phyloP scores from a whole-genome alignment of 352 stramenopile species.

The Peronospora tabacina region DNA sequence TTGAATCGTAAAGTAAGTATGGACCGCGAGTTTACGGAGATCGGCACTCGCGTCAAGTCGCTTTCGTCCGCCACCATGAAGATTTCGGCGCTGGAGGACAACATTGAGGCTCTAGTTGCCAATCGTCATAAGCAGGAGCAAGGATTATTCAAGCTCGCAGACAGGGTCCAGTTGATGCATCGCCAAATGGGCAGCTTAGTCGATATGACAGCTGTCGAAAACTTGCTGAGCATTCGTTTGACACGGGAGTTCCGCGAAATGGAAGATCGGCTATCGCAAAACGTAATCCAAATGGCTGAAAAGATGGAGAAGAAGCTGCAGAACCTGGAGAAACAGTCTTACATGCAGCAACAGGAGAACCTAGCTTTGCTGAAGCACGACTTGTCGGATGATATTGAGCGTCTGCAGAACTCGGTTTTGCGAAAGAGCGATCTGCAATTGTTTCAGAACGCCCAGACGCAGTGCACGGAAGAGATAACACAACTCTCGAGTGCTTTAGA shows the following conservation, averaged over 20 bases:
- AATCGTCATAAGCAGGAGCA: constrained; percentile 49
- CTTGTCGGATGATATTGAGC: constrained; percentile 50
- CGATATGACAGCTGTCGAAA: constrained; percentile 62
- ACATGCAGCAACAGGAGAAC: constrained; percentile 45
- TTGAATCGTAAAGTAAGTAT: constrained; percentile 54
- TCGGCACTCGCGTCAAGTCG: constrained; percentile 49
- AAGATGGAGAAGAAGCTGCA: constrained; percentile 67
- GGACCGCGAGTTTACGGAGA: constrained; percentile 54
- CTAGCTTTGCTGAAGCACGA: constrained; percentile 48
- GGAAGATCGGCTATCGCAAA: constrained; percentile 53
- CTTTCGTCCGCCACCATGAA: constrained; percentile 49
- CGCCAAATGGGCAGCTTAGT: constrained; percentile 42
- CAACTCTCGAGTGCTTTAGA: constrained; percentile 50
- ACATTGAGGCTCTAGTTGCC: constrained; percentile 43
- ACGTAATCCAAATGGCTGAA: constrained; percentile 46
- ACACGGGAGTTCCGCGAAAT: constrained; percentile 67
- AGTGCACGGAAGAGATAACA: constrained; percentile 52
- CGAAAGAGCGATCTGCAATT: constrained; percentile 43
- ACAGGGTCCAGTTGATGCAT: constrained; percentile 45
- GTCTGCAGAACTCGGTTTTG: constrained; percentile 33
- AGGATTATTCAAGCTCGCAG: constrained; percentile 45
- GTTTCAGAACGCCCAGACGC: constrained; percentile 46
- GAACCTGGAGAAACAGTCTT: constrained; percentile 41
- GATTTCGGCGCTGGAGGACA: constrained; percentile 47
- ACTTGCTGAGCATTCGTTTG: constrained; percentile 53